Evolutionary conservation across 1,284 basidiomycete genomes (phyloP), one percentile per base, ranked within the genome.

Genomic region (Fomitopsis betulina): DNA sequence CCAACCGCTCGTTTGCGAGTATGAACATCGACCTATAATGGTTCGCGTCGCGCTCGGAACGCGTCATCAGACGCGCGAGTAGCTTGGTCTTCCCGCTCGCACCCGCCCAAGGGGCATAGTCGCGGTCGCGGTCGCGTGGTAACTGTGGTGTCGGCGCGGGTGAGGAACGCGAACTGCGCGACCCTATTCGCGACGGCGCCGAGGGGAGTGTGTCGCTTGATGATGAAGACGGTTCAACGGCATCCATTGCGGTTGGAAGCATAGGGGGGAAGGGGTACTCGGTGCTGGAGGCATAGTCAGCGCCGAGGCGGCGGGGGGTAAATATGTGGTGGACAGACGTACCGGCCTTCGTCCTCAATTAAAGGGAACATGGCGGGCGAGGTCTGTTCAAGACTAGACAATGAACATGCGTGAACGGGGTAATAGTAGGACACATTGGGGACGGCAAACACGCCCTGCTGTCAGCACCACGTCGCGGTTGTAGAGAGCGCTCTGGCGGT

Each of bases 21-120:
- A 66, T 66, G 40, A 81, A 69, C 12, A 73, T 63, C 15, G 75
- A 69, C 50, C 76, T 72, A 57, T 76, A 60, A 51, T 76, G 73
- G 39, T 72, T 71, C 38, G 73, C 61, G 58, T 78, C 76, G 35
- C 69, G 65, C 30, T 74, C 72, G 54, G 80, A 76, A 12, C 70
- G 66, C 5, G 77, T 68, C 53, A 79, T 58, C 12, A 72, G 62
- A 9, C 66, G 66, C n/a, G 68, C 60, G 53, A 70, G 62, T 9
- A 68, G 56, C 47, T 68, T 65, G 12, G 65, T 60, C 8, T 65
- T 63, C 25, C 56, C 58, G 49, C 59, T 57, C 32, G 49, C n/a
- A 19, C 49, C 49, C 7, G 32, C 49, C 49, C 49, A 51, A 13
- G 59, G 54, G 12, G 64, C 63, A 15, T 58, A 51, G 3, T 27